Base-by-base conservation (phyloP, 1,139 yeast genomes). In the Suhomyces ambrosiae region DNA sequence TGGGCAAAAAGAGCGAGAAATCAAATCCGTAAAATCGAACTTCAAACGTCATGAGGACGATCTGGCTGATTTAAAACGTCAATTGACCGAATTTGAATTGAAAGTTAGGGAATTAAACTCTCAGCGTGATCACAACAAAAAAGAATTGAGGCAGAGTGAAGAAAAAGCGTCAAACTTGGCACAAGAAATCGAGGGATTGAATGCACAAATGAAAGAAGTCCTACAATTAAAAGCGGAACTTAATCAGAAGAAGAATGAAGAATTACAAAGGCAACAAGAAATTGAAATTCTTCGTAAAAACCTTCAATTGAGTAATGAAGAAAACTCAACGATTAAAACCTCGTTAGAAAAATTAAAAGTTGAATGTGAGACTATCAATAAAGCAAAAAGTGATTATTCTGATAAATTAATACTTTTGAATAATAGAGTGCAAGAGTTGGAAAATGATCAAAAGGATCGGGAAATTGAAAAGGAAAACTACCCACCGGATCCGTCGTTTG, bases 401-500 rank as follows among this genome's bases (percentile, higher is more conserved):
- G 53, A 53, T 12, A 57, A 58, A 31, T 59, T 67, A 5, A 38
- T 54, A 19, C 48, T 47, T 2, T 52, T 68, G 32, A 59, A 53
- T 19, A 42, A 53, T 12, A 54, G 59, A 31, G 44, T 67, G 2
- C 45, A 60, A 21, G 43, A 34, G 11, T 35, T 38, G 28, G 40
- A 41, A 16, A 24, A 23, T 25, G 21, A 13, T 4, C 27, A 29
- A 9, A 38, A 34, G 32, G 31, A 36, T 17, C 45, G 37, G 24
- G 58, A 47, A 42, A 48, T 39, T 30, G 60, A 48, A 39, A 74
- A 57, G 46, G 71, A 59, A 52, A 75, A 68, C 53, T 74, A 58
- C 47, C 61, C 56, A n/a, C 68, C 68, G 1, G 63, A 60, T 35
- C 58, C 63, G 1, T 49, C 54, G 5, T 49, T 74, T 29, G 55